Percentiles rank a stretch among this genome's conserved stretches.
Conservation (phyloP, 2,329 filamentous ascomycete genomes). For the Gnomoniopsis smithogilvyi region DNA sequence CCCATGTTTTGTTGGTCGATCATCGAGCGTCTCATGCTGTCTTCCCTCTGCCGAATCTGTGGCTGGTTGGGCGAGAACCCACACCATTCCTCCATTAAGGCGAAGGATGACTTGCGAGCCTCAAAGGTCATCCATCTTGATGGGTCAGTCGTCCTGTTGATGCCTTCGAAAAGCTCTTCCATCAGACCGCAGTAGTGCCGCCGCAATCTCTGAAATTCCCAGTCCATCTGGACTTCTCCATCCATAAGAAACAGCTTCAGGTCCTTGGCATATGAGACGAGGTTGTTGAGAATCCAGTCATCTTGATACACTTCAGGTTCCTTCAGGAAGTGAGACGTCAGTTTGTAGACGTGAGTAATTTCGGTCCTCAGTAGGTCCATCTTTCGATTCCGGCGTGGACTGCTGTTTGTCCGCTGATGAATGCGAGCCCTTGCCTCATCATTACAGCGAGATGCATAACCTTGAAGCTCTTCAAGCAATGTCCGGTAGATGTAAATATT, state of each 20-base stretch:
- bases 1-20: slow-evolving; percentile 75
- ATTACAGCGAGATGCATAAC: slow-evolving; percentile 80
- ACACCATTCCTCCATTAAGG: slow-evolving; percentile 99
- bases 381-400: slow-evolving; percentile 73
- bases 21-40: slow-evolving; percentile 81
- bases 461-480: slow-evolving; percentile 83
- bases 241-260: slow-evolving; percentile 94
- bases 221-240: slow-evolving; percentile 88
- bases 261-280: slow-evolving; percentile 87
- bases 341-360: slow-evolving; percentile 92
- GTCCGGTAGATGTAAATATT: slow-evolving; percentile 92
- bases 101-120: slow-evolving; percentile 89
- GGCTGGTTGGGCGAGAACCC: slow-evolving; percentile 90
- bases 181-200: slow-evolving; percentile 93
- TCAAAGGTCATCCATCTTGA: slow-evolving; percentile 97
- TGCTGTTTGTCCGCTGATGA: slow-evolving; percentile 83
- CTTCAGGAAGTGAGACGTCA: slow-evolving; percentile 86
- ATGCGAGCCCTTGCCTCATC: slow-evolving; percentile 84
- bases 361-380: slow-evolving; percentile 89
- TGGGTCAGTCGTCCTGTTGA: slow-evolving; percentile 80
- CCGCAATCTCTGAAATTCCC: slow-evolving; percentile 87
- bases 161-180: slow-evolving; percentile 88
- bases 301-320: slow-evolving; percentile 76
- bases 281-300: slow-evolving; percentile 85
- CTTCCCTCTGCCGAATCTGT: slow-evolving; percentile 78